Base-by-base conservation (phyloP, 1,284 basidiomycete species). In the Pseudozyma pruni region DNA sequence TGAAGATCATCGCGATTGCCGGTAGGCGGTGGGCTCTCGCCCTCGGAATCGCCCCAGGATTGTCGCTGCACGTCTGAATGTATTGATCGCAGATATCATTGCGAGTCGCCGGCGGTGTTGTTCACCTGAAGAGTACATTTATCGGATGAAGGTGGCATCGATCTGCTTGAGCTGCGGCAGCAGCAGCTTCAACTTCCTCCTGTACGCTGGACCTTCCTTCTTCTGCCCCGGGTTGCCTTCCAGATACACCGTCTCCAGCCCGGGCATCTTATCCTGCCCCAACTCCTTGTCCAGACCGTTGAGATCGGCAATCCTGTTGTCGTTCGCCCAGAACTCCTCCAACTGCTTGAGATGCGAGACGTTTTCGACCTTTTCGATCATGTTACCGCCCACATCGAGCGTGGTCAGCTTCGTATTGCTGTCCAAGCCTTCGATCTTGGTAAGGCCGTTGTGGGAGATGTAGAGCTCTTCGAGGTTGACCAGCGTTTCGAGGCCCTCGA, bases 251-350 rank as follows among this genome's bases (percentile, higher is more conserved):
- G 96, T 98, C 79, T 91, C 87, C 13, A 98, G 86, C 3, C 88
- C 86, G 2, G 84, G 75, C 72, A 80, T 80, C 20, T 38, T 55
- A 34, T 91, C 85, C n/a, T 86, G 84, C 29, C 87, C 86, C n/a
- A 97, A 87, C 80, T 96, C 87, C 1, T 85, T 81, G 55, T 92
- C 90, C 19, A 98, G 83, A 2, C 87, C 85, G 13, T 84, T 86
- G 8, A 96, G 83, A 56, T 88, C 87, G 2, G 87, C 83, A 48
- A 98, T 91, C 78, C 89, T 86, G 84, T 98, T 98, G 74, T 91
- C 88, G 80, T 90, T 96, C 63, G 94, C 89, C 96, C 96, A 98
- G 75, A 98, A 88, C 81, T 98, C 96, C 76, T 94, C 91, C 11
- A 98, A 84, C 7, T 86, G 82, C 2, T 74, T 84, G 16, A 98